These are phyloP conservation scores for Podaxis sp. DNA, from an alignment of 768 basidiomycete species.

Conservation along the genomic window DNA sequence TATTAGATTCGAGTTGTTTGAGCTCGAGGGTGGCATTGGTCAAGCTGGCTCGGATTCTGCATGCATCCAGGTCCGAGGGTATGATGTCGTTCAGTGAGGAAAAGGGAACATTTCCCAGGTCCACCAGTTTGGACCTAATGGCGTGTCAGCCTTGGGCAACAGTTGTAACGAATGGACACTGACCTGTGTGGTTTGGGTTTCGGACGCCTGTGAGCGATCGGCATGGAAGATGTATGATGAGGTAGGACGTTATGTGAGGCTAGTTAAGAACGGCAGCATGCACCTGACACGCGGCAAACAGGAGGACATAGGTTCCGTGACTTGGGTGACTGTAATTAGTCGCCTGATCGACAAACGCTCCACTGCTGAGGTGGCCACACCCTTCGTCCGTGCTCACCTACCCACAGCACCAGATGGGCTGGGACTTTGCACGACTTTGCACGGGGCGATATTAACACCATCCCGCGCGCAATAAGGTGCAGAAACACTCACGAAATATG, in stretches of 20 bases:
- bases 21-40: constrained; percentile 7
- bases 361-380: no score
- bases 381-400: no score
- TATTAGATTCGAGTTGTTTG: constrained; percentile 13
- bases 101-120: constrained; percentile 5
- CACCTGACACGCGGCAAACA: constrained; percentile 7
- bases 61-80: constrained; percentile 8
- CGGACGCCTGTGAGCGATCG: constrained; percentile 8
- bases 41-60: constrained; percentile 9
- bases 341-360: no score
- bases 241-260: not conserved
- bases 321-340: not conserved
- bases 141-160: not conserved
- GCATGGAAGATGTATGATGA: constrained; percentile 1
- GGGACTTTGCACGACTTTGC: no score
- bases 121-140: constrained; percentile 7
- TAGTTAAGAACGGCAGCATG: not conserved
- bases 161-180: not conserved
- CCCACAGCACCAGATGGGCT: no score
- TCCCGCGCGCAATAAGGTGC: no score
- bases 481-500: no score
- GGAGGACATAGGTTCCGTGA: constrained; percentile 11
- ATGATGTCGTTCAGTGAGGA: constrained; percentile 9
- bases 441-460: no score
- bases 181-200: constrained; percentile 4